Conservation (phyloP, 768 basidiomycete species). For the Lyophyllum semitale region DNA sequence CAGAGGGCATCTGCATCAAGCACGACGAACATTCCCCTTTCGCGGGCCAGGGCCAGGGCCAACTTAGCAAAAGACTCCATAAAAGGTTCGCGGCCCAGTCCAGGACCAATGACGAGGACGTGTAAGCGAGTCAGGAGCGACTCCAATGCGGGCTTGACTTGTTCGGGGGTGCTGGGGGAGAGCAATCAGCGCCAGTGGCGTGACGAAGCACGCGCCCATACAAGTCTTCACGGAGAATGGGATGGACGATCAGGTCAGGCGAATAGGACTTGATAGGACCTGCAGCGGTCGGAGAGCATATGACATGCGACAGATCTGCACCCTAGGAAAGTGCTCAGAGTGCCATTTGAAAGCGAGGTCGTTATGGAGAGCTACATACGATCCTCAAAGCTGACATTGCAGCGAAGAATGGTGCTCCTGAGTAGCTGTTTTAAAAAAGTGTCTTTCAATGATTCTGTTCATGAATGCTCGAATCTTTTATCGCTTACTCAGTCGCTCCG, state of each 20-base stretch:
- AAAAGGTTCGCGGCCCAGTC: slow-evolving; percentile 86
- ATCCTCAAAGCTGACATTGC: slow-evolving; percentile 88
- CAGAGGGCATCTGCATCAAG: slow-evolving; percentile 93
- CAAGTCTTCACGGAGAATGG: slow-evolving; percentile 75
- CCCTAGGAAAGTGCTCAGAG: slow-evolving; percentile 50
- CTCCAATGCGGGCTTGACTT: slow-evolving; percentile 54
- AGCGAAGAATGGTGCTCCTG: slow-evolving; percentile 96
- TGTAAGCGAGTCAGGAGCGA: slow-evolving; percentile 85
- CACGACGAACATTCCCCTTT: slow-evolving; percentile 82
- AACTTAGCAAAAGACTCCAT: slow-evolving; percentile 85
- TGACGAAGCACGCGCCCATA: slow-evolving; percentile 31
- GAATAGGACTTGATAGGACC: slow-evolving; percentile 96
- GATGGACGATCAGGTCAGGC: slow-evolving; percentile 96
- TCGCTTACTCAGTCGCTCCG: slow-evolving; percentile 87
- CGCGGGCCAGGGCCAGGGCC: slow-evolving; percentile 74
- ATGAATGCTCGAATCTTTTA: not conserved
- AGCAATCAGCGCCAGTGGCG: not conserved
- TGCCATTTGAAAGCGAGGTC: not conserved
- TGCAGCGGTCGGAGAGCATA: slow-evolving; percentile 92
- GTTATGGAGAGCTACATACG: slow-evolving; percentile 40
- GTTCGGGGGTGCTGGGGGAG: slow-evolving; percentile 44
- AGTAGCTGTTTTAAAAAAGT: slow-evolving; percentile 66
- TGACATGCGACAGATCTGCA: slow-evolving; percentile 94
- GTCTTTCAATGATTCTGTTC: not conserved
- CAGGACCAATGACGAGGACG: slow-evolving; percentile 91